Base-by-base conservation (phyloP, 2,329 filamentous ascomycete species). In the Penicillium corylophilum region DNA sequence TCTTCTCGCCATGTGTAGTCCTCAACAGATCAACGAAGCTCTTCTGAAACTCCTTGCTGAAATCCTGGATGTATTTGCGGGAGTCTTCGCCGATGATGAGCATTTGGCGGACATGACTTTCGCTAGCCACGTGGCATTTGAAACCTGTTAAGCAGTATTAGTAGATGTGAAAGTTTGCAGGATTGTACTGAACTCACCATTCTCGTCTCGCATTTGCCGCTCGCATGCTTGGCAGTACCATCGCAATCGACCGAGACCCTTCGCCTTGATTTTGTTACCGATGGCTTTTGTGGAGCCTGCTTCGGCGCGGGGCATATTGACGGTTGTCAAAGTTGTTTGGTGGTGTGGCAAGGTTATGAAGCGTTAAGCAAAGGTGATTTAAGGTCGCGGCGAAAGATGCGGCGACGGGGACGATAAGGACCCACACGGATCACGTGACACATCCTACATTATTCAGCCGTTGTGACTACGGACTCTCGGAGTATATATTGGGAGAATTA, bases 161-260 rank as follows among this genome's bases (percentile, higher is more conserved):
- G 35, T 4, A 9, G 9, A 5, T 20, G 35, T 20, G 35, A 38
- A 38, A 20, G 8, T 4, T 20, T 20, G 35, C 18, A 20, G 9
- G 35, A 10, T 9, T 5, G 18, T 9, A 38, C 16, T 12, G 35
- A 9, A 38, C 35, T 13, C 10, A 38, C 35, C 92, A 74, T 97
- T 96, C 62, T 92, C 89, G 69, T 96, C 91, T 54, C 89, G 81
- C 69, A 83, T 85, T 64, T 90, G 87, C 52, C 83, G 80, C 67
- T 90, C 82, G 76, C 92, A 96, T 5, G 88, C 83, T 68, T 88
- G 84, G 68, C 92, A 96, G 76, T 92, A 97, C 89, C 90, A 99
- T 69, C 93, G 83, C 48, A 99, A 79, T 6, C 93, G 82, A 66
- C 94, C 88, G 15, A 85, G 72, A 38, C 78, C 78, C 64, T 76